Conservation (phyloP, 345 rosid species). For the Fremontodendron californicum region DNA sequence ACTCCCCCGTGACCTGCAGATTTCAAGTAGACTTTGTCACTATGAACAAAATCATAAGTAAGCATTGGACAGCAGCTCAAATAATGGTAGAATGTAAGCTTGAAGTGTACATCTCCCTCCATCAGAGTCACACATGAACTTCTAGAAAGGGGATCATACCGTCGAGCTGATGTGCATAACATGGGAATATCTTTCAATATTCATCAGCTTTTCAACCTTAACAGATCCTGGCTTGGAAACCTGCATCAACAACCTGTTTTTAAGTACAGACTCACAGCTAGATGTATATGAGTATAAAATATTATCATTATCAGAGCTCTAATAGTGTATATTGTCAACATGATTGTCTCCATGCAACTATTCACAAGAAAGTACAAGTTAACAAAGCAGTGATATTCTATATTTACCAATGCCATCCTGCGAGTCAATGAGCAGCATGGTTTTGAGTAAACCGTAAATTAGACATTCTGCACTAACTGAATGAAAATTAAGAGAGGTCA, state of each 20-base stretch:
- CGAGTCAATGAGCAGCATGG: neutral
- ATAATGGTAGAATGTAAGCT: neutral
- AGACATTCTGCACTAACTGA: neutral
- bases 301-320: neutral
- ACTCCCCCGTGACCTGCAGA: slow-evolving; percentile 74
- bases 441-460: neutral
- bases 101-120: neutral
- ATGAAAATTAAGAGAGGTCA: neutral
- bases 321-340: neutral
- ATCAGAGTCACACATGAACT: neutral
- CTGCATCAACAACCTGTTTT: slow-evolving; percentile 33
- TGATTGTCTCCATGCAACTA: neutral
- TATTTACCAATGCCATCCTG: neutral
- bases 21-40: neutral
- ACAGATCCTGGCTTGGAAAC: slow-evolving; percentile 86
- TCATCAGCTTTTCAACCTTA: slow-evolving; percentile 88
- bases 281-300: neutral
- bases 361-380: neutral
- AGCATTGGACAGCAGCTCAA: neutral
- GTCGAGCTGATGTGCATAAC: slow-evolving; percentile 99
- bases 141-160: slow-evolving; percentile 34
- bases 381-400: neutral
- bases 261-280: neutral
- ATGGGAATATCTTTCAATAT: slow-evolving; percentile 83
- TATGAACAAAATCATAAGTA: neutral